Conservation (phyloP, 257 asterid genomes). For the Eucommia ulmoides region DNA sequence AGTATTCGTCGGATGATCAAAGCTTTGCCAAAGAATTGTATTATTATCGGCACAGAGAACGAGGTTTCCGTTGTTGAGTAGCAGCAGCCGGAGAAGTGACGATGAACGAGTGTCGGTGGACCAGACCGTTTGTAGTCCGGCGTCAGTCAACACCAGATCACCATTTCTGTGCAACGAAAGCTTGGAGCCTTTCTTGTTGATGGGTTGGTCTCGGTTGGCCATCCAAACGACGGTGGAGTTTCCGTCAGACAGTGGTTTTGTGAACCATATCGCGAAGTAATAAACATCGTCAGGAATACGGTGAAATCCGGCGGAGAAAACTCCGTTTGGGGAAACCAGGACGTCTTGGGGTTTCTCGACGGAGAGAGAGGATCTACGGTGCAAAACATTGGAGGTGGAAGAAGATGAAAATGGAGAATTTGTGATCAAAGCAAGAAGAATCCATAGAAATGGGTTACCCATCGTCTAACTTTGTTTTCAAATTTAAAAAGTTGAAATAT, state of each 20-base stretch:
- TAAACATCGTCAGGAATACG: slow-evolving; percentile 20
- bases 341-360: not conserved
- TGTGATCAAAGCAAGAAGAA: too few relatives aligned
- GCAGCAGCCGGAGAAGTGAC: not conserved
- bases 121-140: slow-evolving; percentile 15
- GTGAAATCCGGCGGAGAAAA: slow-evolving; percentile 21
- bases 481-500: too few relatives aligned
- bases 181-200: slow-evolving; percentile 14
- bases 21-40: slow-evolving; percentile 27
- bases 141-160: slow-evolving; percentile 20
- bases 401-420: too few relatives aligned
- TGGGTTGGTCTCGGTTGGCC: slow-evolving; percentile 25
- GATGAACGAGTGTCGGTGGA: slow-evolving; percentile 2
- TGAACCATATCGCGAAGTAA: slow-evolving; percentile 22
- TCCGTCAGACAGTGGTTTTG: slow-evolving; percentile 4
- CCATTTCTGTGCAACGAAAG: slow-evolving; percentile 11
- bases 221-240: slow-evolving; percentile 23
- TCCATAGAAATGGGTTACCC: too few relatives aligned
- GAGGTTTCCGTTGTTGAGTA: slow-evolving; percentile 26
- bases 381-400: too few relatives aligned
- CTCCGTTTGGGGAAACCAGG: slow-evolving; percentile 6
- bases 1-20: slow-evolving; percentile 21
- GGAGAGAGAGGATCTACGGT: slow-evolving; percentile 10
- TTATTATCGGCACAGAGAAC: slow-evolving; percentile 6
- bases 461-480: too few relatives aligned